Percentiles rank a stretch among this genome's conserved stretches.
Conservation (phyloP, 192 early-diverging fungal species). For the Rhizophagus clarus region DNA sequence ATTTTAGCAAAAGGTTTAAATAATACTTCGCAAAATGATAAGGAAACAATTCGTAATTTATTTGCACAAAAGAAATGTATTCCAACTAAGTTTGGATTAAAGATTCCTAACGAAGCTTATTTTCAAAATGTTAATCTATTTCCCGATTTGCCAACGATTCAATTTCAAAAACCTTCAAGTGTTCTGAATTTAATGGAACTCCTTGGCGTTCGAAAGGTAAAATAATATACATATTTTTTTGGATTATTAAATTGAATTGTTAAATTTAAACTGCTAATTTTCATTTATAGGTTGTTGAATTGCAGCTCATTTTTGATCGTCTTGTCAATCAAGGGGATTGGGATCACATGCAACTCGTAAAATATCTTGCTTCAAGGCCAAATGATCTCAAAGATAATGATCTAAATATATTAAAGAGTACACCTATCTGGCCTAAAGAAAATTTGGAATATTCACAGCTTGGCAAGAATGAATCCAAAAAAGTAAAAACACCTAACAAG, state of each 20-base stretch:
- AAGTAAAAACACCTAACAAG: too few species aligned
- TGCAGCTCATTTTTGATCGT: slow-evolving; percentile 83
- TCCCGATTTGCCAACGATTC: slow-evolving; percentile 78
- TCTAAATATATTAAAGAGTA: slow-evolving; percentile 57
- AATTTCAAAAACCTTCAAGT: slow-evolving; percentile 45
- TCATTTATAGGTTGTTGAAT: slow-evolving; percentile 65
- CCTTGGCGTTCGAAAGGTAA: slow-evolving; percentile 78
- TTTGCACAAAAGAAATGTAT: slow-evolving; percentile 60
- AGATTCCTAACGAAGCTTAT: slow-evolving; percentile 70
- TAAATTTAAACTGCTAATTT: background rate
- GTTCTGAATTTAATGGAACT: slow-evolving; percentile 60
- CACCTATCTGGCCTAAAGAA: slow-evolving; percentile 68
- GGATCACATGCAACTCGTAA: slow-evolving; percentile 82
- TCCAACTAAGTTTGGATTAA: slow-evolving; percentile 70
- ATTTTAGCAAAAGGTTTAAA: slow-evolving; percentile 55
- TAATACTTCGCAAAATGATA: slow-evolving; percentile 37
- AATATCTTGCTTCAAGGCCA: slow-evolving; percentile 65
- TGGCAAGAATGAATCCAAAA: too few species aligned
- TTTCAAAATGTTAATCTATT: slow-evolving; percentile 82
- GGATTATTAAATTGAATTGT: too few species aligned
- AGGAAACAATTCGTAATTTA: slow-evolving; percentile 36
- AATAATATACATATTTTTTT: background rate
- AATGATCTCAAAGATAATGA: slow-evolving; percentile 65
- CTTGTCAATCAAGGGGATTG: slow-evolving; percentile 73
- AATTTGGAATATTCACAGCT: slow-evolving; percentile 31